Evolutionary conservation across 2,329 filamentous ascomycete genomes (phyloP).

Genomic region (Ceratocystis lukuohia): DNA sequence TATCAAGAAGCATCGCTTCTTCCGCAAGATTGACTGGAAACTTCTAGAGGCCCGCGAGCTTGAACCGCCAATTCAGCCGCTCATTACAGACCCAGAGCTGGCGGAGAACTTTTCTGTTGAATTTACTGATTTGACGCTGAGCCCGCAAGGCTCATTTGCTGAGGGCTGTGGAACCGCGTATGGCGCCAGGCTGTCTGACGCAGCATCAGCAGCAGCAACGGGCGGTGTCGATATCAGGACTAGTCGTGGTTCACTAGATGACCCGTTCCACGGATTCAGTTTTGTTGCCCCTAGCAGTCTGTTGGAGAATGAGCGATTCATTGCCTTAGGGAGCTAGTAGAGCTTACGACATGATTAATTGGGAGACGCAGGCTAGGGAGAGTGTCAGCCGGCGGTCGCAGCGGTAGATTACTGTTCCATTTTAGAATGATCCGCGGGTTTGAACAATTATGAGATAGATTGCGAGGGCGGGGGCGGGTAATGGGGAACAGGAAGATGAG

Average conservation of each 20-base stretch:
- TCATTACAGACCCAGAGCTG: conserved; percentile 89
- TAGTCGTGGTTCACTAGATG: conserved; percentile 33
- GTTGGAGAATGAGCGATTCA: conserved; percentile 37
- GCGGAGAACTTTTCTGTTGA: conserved; percentile 94
- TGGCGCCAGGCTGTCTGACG: neutral
- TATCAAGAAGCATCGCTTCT: conserved; percentile 91
- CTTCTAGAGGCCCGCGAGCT: conserved; percentile 69
- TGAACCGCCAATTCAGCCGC: conserved; percentile 76
- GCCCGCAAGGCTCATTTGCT: conserved; percentile 35
- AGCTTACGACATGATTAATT: neutral
- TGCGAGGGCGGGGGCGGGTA: too few relatives aligned
- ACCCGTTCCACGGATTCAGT: conserved; percentile 51
- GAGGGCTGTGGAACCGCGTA: conserved; percentile 15
- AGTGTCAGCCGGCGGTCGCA: too few relatives aligned
- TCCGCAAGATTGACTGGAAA: conserved; percentile 92
- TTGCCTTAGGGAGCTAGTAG: conserved; percentile 20
- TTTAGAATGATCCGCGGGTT: too few relatives aligned
- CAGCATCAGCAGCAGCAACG: neutral
- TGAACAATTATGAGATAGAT: too few relatives aligned
- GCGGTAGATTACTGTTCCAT: too few relatives aligned
- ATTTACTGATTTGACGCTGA: conserved; percentile 76
- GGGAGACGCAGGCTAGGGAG: neutral
- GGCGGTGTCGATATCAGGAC: conserved; percentile 20
- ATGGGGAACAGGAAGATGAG: too few relatives aligned
- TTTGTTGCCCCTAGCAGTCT: conserved; percentile 47